These are phyloP conservation scores for Coemansia sp. DNA, from an alignment of 192 early-diverging fungal species.

Conservation along the genomic window DNA sequence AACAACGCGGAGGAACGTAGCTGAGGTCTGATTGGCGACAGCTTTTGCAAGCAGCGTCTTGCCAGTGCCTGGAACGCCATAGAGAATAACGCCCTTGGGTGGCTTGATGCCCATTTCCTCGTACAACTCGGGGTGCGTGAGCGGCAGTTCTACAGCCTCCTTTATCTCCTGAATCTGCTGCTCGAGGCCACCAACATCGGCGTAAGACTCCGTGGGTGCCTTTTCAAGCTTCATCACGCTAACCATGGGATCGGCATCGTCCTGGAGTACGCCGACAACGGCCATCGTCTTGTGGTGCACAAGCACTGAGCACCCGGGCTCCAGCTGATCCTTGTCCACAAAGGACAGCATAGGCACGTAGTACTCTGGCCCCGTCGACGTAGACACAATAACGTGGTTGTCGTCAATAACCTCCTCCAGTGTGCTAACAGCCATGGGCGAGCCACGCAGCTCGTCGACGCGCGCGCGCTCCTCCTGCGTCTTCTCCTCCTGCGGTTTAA, in stretches of 20 bases:
- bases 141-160: slow-evolving; percentile 93
- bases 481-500: slow-evolving; percentile 97
- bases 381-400: slow-evolving; percentile 96
- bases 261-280: slow-evolving; percentile 90
- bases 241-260: slow-evolving; percentile 97
- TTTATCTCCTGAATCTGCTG: slow-evolving; percentile 98
- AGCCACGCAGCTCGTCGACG: slow-evolving; percentile 93
- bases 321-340: slow-evolving; percentile 97
- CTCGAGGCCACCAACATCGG: slow-evolving; percentile 95
- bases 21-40: slow-evolving; percentile 96
- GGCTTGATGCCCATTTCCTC: slow-evolving; percentile 99
- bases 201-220: slow-evolving; percentile 97
- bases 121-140: slow-evolving; percentile 96
- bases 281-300: slow-evolving; percentile 89
- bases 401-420: slow-evolving; percentile 99
- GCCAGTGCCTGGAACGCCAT: slow-evolving; percentile 88
- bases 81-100: slow-evolving; percentile 94
- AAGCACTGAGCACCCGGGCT: slow-evolving; percentile 93
- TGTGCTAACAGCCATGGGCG: slow-evolving; percentile 93
- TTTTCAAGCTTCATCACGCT: slow-evolving; percentile 99
- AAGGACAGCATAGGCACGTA: slow-evolving; percentile 98
- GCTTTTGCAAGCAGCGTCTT: slow-evolving; percentile 97
- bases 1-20: slow-evolving; percentile 95
- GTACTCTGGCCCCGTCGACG: slow-evolving; percentile 87
- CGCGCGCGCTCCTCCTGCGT: slow-evolving; percentile 86